A percentile compares a stretch with the other conserved stretches of the same genome.
These are phyloP conservation scores for Craterostigma plantagineum DNA, from an alignment of 257 asterid species.

Conservation along the genomic window DNA sequence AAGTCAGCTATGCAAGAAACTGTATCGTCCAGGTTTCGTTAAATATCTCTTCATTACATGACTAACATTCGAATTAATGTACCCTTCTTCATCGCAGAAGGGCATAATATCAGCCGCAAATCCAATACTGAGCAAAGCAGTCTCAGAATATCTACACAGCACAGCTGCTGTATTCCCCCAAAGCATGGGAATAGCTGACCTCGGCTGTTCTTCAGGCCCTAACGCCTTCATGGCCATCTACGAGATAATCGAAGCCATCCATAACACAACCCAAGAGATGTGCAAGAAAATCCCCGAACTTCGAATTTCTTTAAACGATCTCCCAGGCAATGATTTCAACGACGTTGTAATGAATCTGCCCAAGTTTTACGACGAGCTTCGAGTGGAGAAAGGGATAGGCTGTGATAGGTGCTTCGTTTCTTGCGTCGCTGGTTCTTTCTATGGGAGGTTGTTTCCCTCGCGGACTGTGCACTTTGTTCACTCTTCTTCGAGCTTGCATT, in stretches of 20 bases:
- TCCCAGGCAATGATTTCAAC: conserved; percentile 60
- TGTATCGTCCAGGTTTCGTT: conserved; percentile 26
- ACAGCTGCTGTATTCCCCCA: conserved; percentile 7
- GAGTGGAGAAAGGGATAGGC: conserved; percentile 13
- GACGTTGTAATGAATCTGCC: conserved; percentile 30
- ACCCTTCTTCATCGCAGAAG: conserved; percentile 25
- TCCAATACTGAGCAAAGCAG: conserved; percentile 22
- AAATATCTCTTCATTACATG: not conserved
- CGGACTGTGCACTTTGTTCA: conserved; percentile 37
- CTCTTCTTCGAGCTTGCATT: conserved; percentile 63
- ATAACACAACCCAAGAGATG: not conserved
- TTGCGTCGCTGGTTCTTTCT: conserved; percentile 39
- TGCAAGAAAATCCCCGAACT: conserved; percentile 29
- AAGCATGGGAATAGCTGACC: conserved; percentile 49
- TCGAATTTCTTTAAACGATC: conserved; percentile 44
- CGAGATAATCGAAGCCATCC: conserved; percentile 15
- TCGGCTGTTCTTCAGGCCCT: conserved; percentile 66
- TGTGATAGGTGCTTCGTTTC: conserved; percentile 24
- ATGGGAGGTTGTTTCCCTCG: conserved; percentile 40
- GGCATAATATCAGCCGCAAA: conserved; percentile 26
- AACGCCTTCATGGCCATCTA: conserved; percentile 25
- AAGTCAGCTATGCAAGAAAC: conserved; percentile 41
- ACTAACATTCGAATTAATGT: no score
- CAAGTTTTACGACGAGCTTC: conserved; percentile 16
- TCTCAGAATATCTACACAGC: conserved; percentile 11